Base-by-base conservation (phyloP, 352 stramenopile species). In the Phytophthora fragariaefolia region DNA sequence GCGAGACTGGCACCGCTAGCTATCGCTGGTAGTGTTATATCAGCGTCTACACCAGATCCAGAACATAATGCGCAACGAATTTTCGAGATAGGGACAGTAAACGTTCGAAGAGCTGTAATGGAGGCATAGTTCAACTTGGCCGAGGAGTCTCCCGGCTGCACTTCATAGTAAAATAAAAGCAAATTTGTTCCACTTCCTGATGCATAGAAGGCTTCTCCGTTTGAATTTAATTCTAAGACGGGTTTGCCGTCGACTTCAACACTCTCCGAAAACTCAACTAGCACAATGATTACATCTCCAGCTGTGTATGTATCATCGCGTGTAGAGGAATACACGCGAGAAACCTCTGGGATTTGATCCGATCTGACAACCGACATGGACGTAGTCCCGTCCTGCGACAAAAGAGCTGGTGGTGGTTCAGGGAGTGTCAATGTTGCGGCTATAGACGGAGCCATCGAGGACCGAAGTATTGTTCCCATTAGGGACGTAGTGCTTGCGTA, bases 101-200 rank as follows among this genome's bases (percentile, higher is more conserved):
- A 75, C 15, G 49, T 79, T 38, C 66, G 68, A 9, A 95, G 56
- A 10, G 87, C 73, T 20, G 63, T 40, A 1, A 50, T 46, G 0
- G 87, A 91, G 1, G 60, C 72, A 40, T 89, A 93, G 62, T 95
- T 81, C 40, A 95, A 64, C 46, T 71, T 62, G 0, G 36, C 10
- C 0, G 82, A 58, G 0, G 49, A 18, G 27, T 96, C 83, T 7
- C 80, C 80, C 2, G 53, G 1, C 2, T 76, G 51, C 10, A 96
- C 62, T 59, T 77, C 79, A 60, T 96, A 95, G 10, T 85, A 77
- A 49, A 95, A 96, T 49, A 69, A 62, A 24, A 96, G 49, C 1
- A 49, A 64, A 1, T 76, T 63, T 0, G 86, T 83, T 1, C 64
- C 71, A 24, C 73, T 86, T 1, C 89, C 85, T 0, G 68, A 77